Percentiles rank a stretch among this genome's conserved stretches.
These are phyloP conservation scores for Endocarpon pusillum DNA, from an alignment of 495 filamentous ascomycete genomes.

Conservation along the genomic window DNA sequence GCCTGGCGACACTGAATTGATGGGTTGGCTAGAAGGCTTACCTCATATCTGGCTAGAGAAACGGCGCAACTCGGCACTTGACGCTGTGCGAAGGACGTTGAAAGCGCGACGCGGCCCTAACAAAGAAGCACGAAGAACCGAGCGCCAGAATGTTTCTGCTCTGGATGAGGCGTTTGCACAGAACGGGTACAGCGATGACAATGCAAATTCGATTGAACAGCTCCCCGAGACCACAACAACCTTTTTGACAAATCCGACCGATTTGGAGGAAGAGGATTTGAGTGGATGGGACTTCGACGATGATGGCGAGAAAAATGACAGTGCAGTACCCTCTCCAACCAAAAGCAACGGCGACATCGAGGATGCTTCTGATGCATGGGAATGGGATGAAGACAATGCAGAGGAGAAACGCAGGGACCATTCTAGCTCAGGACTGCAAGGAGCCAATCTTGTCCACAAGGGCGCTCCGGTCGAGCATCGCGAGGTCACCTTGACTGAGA, in stretches of 20 bases:
- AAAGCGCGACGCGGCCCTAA: constrained; percentile 42
- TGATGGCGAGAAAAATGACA: constrained; percentile 19
- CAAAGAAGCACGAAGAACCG: constrained; percentile 60
- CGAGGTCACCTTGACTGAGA: constrained; percentile 67
- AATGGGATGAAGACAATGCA: constrained; percentile 48
- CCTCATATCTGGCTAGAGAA: constrained; percentile 76
- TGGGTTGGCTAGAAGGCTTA: constrained; percentile 64
- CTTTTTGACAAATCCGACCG: neutral
- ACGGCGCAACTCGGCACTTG: constrained; percentile 58
- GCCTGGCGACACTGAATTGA: constrained; percentile 49
- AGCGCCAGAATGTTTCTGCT: constrained; percentile 59
- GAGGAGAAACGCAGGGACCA: constrained; percentile 10
- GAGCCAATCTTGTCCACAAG: constrained; percentile 7
- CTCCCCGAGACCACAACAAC: constrained; percentile 1
- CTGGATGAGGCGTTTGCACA: constrained; percentile 45
- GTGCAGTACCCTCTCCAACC: neutral
- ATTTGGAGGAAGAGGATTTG: constrained; percentile 40
- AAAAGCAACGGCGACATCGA: constrained; percentile 19
- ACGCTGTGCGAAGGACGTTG: constrained; percentile 51
- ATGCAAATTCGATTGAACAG: too few relatives aligned
- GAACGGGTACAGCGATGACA: constrained; percentile 39
- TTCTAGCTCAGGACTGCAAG: constrained; percentile 6
- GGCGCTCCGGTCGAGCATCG: constrained; percentile 14
- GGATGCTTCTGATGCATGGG: constrained; percentile 47
- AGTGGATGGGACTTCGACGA: constrained; percentile 50